These are phyloP conservation scores for Circinella minor DNA, from an alignment of 371 early-diverging fungal species.

Conservation along the genomic window DNA sequence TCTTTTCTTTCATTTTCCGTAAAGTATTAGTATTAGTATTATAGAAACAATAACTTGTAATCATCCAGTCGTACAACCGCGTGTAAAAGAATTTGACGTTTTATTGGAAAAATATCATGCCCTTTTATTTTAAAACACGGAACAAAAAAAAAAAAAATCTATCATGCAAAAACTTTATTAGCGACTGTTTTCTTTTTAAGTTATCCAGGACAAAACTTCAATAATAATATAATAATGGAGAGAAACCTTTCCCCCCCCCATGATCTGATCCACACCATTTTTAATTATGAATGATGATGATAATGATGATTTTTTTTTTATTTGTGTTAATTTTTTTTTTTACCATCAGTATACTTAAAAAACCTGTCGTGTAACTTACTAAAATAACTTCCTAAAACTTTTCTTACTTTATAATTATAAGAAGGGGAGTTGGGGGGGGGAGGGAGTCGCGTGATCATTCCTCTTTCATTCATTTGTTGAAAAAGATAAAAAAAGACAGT, in stretches of 20 bases:
- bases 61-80: slow-evolving; percentile 6
- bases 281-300: no score
- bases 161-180: no score
- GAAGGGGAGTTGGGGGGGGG: no score
- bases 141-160: no score
- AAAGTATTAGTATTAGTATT: neutral
- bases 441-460: neutral
- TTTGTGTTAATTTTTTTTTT: neutral
- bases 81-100: neutral
- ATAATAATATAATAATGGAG: neutral
- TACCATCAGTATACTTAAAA: no score
- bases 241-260: neutral
- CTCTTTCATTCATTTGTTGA: neutral
- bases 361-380: no score
- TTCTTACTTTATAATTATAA: no score
- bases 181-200: no score
- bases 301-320: no score
- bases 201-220: neutral
- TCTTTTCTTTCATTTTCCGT: neutral
- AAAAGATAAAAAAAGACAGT: neutral
- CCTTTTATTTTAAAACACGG: neutral
- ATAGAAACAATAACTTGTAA: neutral
- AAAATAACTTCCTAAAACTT: no score
- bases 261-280: neutral
- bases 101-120: slow-evolving; percentile 13